Percentiles rank a stretch among this genome's conserved stretches.
Conservation (phyloP, 345 rosid species). For the Mallotus nudiflorus region DNA sequence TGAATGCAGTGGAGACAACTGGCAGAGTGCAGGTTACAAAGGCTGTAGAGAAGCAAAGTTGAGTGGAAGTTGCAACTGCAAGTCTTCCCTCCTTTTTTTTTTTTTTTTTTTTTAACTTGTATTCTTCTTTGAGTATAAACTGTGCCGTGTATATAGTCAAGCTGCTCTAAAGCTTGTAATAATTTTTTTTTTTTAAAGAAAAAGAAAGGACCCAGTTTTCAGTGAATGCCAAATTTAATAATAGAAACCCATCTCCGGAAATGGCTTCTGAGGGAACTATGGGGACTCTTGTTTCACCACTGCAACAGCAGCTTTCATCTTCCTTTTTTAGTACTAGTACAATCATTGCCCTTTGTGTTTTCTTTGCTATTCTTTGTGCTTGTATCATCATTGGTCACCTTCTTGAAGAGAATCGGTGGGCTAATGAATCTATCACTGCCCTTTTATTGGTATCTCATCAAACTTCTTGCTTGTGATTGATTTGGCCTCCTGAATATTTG, state of each 20-base stretch:
- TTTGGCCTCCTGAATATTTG: neutral
- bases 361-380: slow-evolving; percentile 63
- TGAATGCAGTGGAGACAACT: neutral
- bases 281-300: slow-evolving; percentile 14
- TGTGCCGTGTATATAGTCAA: too few species aligned
- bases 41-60: neutral
- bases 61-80: slow-evolving; percentile 22
- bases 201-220: neutral
- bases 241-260: neutral
- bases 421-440: slow-evolving; percentile 68
- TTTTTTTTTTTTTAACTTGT: too few species aligned
- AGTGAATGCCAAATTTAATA: slow-evolving; percentile 23
- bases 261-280: slow-evolving; percentile 42
- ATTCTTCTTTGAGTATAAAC: too few species aligned
- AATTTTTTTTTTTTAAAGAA: too few species aligned
- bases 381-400: slow-evolving; percentile 66
- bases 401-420: slow-evolving; percentile 72
- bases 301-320: slow-evolving; percentile 15
- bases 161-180: too few species aligned
- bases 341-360: slow-evolving; percentile 48
- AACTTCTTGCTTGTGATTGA: neutral
- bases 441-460: slow-evolving; percentile 46
- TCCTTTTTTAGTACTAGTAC: slow-evolving; percentile 39
- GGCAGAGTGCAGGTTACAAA: neutral
- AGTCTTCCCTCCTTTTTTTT: slow-evolving; percentile 41